These are phyloP conservation scores for Sporisorium reilianum DNA, from an alignment of 1,284 basidiomycete species.

Conservation along the genomic window DNA sequence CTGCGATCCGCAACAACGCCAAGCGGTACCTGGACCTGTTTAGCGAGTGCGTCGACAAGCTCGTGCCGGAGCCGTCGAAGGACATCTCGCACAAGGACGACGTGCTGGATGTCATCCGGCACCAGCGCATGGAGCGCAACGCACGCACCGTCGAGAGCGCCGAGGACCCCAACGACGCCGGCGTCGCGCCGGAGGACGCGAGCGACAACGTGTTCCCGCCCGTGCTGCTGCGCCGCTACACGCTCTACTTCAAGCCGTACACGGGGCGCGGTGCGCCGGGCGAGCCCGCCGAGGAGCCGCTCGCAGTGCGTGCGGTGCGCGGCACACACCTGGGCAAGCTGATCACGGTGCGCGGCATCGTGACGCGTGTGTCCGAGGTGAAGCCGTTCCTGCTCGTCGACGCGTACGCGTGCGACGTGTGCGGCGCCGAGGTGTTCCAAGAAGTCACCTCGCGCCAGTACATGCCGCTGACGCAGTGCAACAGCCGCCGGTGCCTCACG, in stretches of 20 bases:
- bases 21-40: constrained; percentile 92
- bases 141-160: constrained; percentile 75
- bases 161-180: constrained; percentile 38
- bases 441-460: constrained; percentile 95
- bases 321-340: constrained; percentile 87
- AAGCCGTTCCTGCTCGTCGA: constrained; percentile 97
- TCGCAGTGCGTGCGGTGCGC: constrained; percentile 91
- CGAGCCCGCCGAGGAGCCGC: constrained; percentile 62
- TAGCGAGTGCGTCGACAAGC: constrained; percentile 84
- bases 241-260: constrained; percentile 91
- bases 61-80: constrained; percentile 80
- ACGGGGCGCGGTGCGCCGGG: constrained; percentile 67
- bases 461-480: constrained; percentile 86
- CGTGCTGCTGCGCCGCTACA: constrained; percentile 91
- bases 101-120: constrained; percentile 70
- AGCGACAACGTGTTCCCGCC: constrained; percentile 74
- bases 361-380: constrained; percentile 98
- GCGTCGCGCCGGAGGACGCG: constrained; percentile 38
- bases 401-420: constrained; percentile 98
- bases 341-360: constrained; percentile 96
- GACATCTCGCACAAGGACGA: constrained; percentile 79
- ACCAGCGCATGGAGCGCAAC: constrained; percentile 90
- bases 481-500: constrained; percentile 78
- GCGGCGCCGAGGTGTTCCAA: constrained; percentile 98
- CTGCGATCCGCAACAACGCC: constrained; percentile 80